These are phyloP conservation scores for Aspergillus ruber DNA, from an alignment of 2,329 filamentous ascomycete species.

Conservation along the genomic window DNA sequence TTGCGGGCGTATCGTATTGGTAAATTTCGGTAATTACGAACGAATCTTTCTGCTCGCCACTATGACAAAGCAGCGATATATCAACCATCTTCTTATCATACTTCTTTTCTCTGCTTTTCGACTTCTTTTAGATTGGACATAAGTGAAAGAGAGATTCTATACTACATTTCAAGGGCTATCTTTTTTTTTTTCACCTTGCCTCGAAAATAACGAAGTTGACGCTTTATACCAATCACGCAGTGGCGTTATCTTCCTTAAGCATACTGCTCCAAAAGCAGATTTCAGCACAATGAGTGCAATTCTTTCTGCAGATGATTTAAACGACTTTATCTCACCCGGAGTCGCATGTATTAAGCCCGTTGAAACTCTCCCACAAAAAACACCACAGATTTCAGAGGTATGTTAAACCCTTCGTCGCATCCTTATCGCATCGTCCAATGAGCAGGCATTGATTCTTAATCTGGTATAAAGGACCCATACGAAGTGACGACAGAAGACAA, in stretches of 20 bases:
- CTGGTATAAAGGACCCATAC: constrained; percentile 49
- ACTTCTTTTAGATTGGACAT: neutral
- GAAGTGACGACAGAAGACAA: constrained; percentile 94
- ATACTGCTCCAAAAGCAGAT: constrained; percentile 8
- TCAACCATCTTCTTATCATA: neutral
- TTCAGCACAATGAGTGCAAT: constrained; percentile 78
- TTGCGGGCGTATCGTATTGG: constrained; percentile 5
- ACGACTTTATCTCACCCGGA: constrained; percentile 97
- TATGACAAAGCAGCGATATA: neutral
- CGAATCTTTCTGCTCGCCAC: constrained; percentile 18
- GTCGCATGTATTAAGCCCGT: constrained; percentile 98
- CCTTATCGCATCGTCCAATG: constrained; percentile 2
- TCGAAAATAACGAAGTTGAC: neutral
- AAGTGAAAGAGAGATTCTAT: neutral
- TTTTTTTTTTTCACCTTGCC: neutral
- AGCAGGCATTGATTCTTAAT: constrained; percentile 14
- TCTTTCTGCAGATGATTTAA: constrained; percentile 90
- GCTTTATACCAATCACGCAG: neutral
- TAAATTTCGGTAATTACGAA: neutral
- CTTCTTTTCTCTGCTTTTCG: neutral
- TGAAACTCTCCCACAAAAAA: constrained; percentile 71
- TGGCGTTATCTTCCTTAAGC: constrained; percentile 3
- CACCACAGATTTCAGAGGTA: constrained; percentile 44
- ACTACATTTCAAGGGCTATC: neutral
- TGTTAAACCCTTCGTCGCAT: constrained; percentile 8